These are phyloP conservation scores for Heterobasidion parviporum DNA, from an alignment of 1,284 basidiomycete species.

Conservation along the genomic window DNA sequence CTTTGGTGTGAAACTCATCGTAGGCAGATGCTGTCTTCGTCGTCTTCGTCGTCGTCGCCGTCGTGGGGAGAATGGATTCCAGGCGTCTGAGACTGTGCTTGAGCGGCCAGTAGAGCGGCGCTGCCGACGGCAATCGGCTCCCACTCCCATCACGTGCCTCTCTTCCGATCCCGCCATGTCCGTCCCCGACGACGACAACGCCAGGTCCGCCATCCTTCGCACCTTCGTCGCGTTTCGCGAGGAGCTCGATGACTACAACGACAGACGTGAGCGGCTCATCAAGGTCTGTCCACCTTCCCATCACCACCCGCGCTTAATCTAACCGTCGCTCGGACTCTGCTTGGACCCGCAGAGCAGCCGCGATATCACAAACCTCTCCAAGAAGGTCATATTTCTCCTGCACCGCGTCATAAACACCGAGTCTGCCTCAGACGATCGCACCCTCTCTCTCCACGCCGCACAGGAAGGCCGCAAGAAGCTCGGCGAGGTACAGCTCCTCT, in stretches of 20 bases:
- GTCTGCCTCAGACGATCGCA: constrained; percentile 26
- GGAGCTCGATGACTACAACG: constrained; percentile 68
- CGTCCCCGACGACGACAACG: neutral
- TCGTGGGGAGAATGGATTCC: too few relatives aligned
- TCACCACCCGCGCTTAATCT: constrained; percentile 1
- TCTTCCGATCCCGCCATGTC: neutral
- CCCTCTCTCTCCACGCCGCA: constrained; percentile 34
- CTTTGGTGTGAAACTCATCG: constrained; percentile 40
- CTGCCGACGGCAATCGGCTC: too few relatives aligned
- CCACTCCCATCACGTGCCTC: too few relatives aligned
- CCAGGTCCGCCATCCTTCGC: neutral
- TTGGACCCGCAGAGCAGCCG: constrained; percentile 49
- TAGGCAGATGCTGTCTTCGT: neutral
- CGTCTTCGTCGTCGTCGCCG: too few relatives aligned
- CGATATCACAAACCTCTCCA: constrained; percentile 89
- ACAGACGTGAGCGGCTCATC: constrained; percentile 74
- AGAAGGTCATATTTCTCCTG: constrained; percentile 90
- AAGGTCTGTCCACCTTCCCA: constrained; percentile 41
- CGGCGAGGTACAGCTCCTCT: constrained; percentile 59
- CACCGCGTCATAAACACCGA: constrained; percentile 64
- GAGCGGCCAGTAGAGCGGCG: too few relatives aligned
- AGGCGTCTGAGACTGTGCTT: too few relatives aligned
- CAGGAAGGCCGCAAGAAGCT: constrained; percentile 61
- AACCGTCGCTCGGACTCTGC: constrained; percentile 4
- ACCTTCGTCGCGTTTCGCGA: constrained; percentile 56